Evolutionary conservation across 2,329 filamentous ascomycete species (phyloP).

Genomic region (Tolypocladium ovalisporum): DNA sequence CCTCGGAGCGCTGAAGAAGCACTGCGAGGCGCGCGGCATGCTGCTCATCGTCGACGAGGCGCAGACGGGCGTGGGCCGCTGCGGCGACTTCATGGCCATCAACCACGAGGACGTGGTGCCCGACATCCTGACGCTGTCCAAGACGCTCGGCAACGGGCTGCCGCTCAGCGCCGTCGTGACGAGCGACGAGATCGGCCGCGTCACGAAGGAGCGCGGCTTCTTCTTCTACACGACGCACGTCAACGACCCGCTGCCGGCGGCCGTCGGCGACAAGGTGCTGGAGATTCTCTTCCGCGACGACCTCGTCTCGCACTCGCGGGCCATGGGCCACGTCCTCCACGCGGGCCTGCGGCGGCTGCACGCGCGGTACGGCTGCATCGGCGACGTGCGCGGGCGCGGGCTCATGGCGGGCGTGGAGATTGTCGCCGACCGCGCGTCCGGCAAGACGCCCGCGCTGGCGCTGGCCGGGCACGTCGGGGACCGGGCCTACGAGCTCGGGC

Average conservation of each 20-base stretch:
- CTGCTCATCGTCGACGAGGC: constrained; percentile 52
- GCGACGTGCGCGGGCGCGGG: constrained; percentile 48
- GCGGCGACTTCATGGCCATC: constrained; percentile 49
- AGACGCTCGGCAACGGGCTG: constrained; percentile 50
- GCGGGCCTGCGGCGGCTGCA: constrained; percentile 33
- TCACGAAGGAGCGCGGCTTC: constrained; percentile 36
- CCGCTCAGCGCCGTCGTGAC: constrained; percentile 48
- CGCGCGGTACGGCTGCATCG: constrained; percentile 47
- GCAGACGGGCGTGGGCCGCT: constrained; percentile 47
- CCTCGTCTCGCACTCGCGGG: constrained; percentile 32
- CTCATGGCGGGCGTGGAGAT: constrained; percentile 50
- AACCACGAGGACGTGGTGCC: constrained; percentile 41
- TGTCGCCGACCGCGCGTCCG: constrained; percentile 35
- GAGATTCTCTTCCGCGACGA: constrained; percentile 48
- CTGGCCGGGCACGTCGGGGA: constrained; percentile 36
- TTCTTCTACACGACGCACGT: constrained; percentile 51
- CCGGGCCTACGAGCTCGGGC: constrained; percentile 36
- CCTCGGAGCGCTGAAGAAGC: constrained; percentile 39
- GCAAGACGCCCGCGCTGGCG: constrained; percentile 34
- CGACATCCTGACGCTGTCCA: constrained; percentile 49
- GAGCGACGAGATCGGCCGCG: constrained; percentile 37
- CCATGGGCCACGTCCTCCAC: constrained; percentile 34
- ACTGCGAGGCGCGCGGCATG: constrained; percentile 47
- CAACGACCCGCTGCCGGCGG: constrained; percentile 50
- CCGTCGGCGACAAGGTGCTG: constrained; percentile 50